Evolutionary conservation across 139 green algal species (phyloP).

Genomic region (Tetradesmus lagerheimii): DNA sequence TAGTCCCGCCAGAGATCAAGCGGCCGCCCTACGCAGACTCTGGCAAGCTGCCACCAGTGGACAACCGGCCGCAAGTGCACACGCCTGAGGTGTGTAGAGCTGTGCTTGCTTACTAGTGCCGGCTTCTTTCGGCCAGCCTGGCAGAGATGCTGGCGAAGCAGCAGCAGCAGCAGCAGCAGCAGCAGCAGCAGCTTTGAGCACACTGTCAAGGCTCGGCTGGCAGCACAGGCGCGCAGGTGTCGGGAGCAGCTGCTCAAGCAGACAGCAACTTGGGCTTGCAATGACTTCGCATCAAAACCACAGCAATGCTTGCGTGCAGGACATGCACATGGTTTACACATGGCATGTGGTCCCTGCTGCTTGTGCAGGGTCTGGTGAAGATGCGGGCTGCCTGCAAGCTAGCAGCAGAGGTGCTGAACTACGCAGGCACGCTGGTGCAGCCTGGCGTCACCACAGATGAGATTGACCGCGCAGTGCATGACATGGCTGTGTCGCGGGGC

Average conservation of each 20-base stretch:
- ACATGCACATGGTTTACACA: too few species aligned
- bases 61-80: conserved; percentile 73
- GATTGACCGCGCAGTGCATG: conserved; percentile 94
- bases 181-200: not conserved
- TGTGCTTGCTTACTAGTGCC: too few species aligned
- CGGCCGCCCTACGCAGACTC: conserved; percentile 83
- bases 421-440: conserved; percentile 80
- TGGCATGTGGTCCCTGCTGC: not conserved
- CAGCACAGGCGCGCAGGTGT: not conserved
- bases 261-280: not conserved
- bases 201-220: not conserved
- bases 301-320: too few species aligned
- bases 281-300: too few species aligned
- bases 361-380: conserved; percentile 72
- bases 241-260: not conserved
- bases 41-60: conserved; percentile 73
- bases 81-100: conserved; percentile 12
- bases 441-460: conserved; percentile 94
- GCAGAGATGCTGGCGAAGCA: not conserved
- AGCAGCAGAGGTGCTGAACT: conserved; percentile 86
- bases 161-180: not conserved
- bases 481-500: conserved; percentile 84
- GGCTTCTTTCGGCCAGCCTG: not conserved
- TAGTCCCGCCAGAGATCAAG: conserved; percentile 79
- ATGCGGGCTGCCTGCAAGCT: conserved; percentile 92